Evolutionary conservation across 805 yeast species (phyloP), one percentile per base, ranked within the genome.

Genomic region (Cyberlindnera lachancei): DNA sequence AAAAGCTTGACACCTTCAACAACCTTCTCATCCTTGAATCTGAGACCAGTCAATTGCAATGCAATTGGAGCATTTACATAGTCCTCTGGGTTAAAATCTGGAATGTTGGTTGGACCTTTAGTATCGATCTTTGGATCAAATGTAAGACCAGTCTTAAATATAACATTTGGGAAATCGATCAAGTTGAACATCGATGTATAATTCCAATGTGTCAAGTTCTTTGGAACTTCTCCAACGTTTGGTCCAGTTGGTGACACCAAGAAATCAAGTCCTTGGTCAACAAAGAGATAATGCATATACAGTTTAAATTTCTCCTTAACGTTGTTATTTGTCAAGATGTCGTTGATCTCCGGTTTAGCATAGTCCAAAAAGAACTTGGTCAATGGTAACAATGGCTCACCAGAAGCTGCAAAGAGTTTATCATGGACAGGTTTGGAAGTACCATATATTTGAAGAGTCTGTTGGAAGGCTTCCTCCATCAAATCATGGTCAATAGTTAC

Each of bases 181-280:
- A 81, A 46, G 56, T 82, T 82, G 69, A 73, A 83, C 46, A 79
- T 66, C 4, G 87, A 62, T 9, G 88, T 78, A 64, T 83, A 83
- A 13, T 85, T 79, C 88, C 92, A 83, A 56, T 79, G 79, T 50
- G 66, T 73, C 6, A 81, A 68, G 40, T 70, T 66, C 32, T 70
- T 73, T 26, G 80, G 73, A 28, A 67, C 65, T 15, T 86, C 85
- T 5, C 90, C 85, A 33, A 79, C 81, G 43, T 79, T 79, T 36
- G 72, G 70, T 51, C 73, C 73, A 7, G 76, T 66, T 34, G 90
- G 88, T 35, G 78, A 66, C 29, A 82, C 56, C 38, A 82, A 67
- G 52, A 80, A 72, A 49, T 82, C 90, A 27, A 80, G 61, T 30
- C 68, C 66, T 46, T 73, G 64, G 25, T 73, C 60, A 37, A 70